Evolutionary conservation across 2,329 filamentous ascomycete genomes (phyloP).

Genomic region (Purpureocillium takamizusanense): DNA sequence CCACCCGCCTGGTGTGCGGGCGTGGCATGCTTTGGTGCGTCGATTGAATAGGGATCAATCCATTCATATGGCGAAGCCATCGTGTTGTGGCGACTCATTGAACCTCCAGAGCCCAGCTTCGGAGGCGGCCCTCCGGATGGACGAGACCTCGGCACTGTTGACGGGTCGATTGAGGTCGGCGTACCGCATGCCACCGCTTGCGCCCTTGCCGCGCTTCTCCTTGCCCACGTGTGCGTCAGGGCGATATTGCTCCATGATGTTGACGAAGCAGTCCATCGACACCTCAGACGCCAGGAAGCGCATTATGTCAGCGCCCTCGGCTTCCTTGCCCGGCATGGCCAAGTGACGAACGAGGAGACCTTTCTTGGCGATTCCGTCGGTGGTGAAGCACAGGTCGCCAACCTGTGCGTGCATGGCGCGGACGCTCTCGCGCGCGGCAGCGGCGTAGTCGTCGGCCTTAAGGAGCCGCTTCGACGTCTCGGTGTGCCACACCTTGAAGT

Average conservation of each 20-base stretch:
- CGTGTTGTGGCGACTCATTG: slow-evolving; percentile 51
- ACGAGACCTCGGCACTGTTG: slow-evolving; percentile 50
- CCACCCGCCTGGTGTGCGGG: too few relatives aligned
- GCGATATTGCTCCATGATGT: slow-evolving; percentile 85
- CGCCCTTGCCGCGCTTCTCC: slow-evolving; percentile 27
- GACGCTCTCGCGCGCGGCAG: slow-evolving; percentile 66
- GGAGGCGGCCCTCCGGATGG: slow-evolving; percentile 58
- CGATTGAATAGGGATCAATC: too few relatives aligned
- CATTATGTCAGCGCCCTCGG: slow-evolving; percentile 67
- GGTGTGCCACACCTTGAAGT: slow-evolving; percentile 75
- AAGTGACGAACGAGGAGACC: slow-evolving; percentile 71
- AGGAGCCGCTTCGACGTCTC: slow-evolving; percentile 60
- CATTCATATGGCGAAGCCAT: slow-evolving; percentile 39
- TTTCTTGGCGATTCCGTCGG: slow-evolving; percentile 70
- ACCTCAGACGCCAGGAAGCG: slow-evolving; percentile 65
- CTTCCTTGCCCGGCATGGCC: slow-evolving; percentile 74
- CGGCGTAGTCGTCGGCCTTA: slow-evolving; percentile 69
- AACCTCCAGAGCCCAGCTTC: slow-evolving; percentile 72
- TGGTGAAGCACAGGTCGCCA: slow-evolving; percentile 73
- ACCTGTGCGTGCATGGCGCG: slow-evolving; percentile 75
- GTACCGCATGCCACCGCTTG: slow-evolving; percentile 53
- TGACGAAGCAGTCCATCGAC: slow-evolving; percentile 66
- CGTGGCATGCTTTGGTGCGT: too few relatives aligned
- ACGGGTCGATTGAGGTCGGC: slow-evolving; percentile 65
- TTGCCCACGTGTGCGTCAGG: slow-evolving; percentile 78